Evolutionary conservation across 352 stramenopile species (phyloP).

Genomic region (Globisporangium solare): DNA sequence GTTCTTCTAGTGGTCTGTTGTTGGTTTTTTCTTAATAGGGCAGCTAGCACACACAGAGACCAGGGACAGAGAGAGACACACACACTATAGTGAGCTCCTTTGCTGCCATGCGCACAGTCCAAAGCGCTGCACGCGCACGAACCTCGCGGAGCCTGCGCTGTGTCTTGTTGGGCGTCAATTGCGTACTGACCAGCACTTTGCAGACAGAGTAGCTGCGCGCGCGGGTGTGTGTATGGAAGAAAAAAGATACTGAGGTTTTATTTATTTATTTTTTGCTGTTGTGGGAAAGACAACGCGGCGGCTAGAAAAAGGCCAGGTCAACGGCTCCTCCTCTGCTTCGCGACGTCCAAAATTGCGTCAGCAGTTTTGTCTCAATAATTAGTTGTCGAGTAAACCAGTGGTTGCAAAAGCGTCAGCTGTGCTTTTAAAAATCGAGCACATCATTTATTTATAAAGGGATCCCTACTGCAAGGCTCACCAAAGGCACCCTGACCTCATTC

Average conservation of each 20-base stretch:
- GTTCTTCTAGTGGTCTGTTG: conserved; percentile 19
- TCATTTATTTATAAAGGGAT: background rate
- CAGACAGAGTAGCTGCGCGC: background rate
- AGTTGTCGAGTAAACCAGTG: too few species aligned
- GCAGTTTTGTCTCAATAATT: too few species aligned
- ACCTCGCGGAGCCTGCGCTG: background rate
- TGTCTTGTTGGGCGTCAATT: conserved; percentile 1
- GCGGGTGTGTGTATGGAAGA: background rate
- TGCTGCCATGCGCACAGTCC: background rate
- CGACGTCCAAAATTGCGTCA: too few species aligned
- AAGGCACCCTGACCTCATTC: background rate
- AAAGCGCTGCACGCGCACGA: background rate
- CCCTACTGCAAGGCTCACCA: background rate
- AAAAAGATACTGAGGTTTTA: conserved; percentile 6
- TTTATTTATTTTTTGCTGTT: background rate
- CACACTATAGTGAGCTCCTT: background rate
- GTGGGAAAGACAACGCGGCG: too few species aligned
- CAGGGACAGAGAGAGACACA: background rate
- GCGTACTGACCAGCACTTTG: background rate
- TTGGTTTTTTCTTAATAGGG: background rate
- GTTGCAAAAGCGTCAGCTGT: too few species aligned
- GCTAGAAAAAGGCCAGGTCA: too few species aligned
- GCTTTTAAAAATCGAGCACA: too few species aligned
- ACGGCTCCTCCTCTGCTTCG: too few species aligned
- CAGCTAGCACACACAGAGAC: background rate